Conservation (phyloP, 2,329 filamentous ascomycete species). For the Colletotrichum karsti region DNA sequence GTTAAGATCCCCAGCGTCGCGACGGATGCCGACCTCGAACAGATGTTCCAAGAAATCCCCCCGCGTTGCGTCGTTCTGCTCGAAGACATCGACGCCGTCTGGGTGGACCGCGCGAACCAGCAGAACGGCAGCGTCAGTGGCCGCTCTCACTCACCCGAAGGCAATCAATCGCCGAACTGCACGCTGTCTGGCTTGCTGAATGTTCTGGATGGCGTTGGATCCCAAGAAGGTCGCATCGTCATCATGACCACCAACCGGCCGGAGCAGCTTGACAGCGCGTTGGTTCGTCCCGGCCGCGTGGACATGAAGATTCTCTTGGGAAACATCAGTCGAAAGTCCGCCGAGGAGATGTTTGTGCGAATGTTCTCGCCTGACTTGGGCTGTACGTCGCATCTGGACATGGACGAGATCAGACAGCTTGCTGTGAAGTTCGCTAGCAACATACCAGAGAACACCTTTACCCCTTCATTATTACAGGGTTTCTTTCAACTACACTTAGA, state of each 20-base stretch:
- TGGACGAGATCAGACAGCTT: constrained; percentile 50
- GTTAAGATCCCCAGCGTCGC: constrained; percentile 58
- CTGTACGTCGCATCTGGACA: constrained; percentile 33
- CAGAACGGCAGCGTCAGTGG: constrained; percentile 27
- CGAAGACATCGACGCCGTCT: constrained; percentile 61
- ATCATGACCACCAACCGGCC: constrained; percentile 79
- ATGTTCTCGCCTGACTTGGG: constrained; percentile 51
- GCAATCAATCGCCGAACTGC: constrained; percentile 34
- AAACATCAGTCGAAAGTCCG: constrained; percentile 52
- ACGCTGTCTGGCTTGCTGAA: constrained; percentile 75
- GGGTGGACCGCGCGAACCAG: constrained; percentile 35
- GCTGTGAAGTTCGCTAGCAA: constrained; percentile 61
- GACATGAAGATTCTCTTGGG: constrained; percentile 70
- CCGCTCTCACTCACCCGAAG: constrained; percentile 10
- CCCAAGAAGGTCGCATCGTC: constrained; percentile 74
- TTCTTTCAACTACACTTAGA: constrained; percentile 54
- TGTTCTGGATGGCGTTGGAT: constrained; percentile 75
- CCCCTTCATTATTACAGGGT: constrained; percentile 59
- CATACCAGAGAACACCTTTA: constrained; percentile 56
- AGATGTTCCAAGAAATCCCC: constrained; percentile 62
- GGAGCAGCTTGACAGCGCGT: constrained; percentile 69
- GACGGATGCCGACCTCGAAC: constrained; percentile 57
- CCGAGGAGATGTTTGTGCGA: constrained; percentile 55
- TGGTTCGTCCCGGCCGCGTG: constrained; percentile 73
- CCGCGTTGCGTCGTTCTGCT: constrained; percentile 61